A percentile compares a stretch with the other conserved stretches of the same genome.
These are phyloP conservation scores for Pelagophyceae sp. DNA, from an alignment of 352 stramenopile species.

Conservation along the genomic window DNA sequence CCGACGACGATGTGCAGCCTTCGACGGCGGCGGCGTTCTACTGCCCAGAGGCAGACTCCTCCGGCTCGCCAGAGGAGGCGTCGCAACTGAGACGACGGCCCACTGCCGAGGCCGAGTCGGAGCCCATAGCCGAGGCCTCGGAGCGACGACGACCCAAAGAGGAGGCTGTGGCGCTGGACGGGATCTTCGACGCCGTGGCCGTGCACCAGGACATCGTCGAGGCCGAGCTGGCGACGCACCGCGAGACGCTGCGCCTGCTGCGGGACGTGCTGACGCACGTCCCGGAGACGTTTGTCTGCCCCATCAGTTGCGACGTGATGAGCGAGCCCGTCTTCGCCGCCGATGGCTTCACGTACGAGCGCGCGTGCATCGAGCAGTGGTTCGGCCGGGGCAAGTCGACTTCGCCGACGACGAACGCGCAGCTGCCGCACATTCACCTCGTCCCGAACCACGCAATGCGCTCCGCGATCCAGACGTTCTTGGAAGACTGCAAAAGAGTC, in stretches of 20 bases:
- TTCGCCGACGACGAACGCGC: conserved; percentile 22
- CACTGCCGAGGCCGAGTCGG: too few relatives aligned
- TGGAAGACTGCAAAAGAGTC: background rate
- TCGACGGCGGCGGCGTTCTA: too few relatives aligned
- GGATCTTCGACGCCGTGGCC: background rate
- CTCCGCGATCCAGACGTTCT: background rate
- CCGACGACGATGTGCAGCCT: too few relatives aligned
- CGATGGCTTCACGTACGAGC: conserved; percentile 81
- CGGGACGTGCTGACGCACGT: background rate
- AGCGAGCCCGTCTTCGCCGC: conserved; percentile 72
- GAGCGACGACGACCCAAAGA: background rate
- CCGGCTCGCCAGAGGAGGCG: too few relatives aligned
- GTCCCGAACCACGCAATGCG: conserved; percentile 4
- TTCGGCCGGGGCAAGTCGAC: conserved; percentile 40
- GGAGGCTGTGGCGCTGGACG: background rate
- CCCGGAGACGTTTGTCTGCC: conserved; percentile 44
- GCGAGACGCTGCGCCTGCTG: background rate
- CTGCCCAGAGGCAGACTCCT: too few relatives aligned
- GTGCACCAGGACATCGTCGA: background rate
- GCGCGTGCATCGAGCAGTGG: conserved; percentile 66
- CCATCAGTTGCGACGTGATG: conserved; percentile 74
- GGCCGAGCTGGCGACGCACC: background rate
- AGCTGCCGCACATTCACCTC: background rate
- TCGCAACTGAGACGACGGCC: too few relatives aligned
- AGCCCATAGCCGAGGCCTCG: too few relatives aligned